phyloP scores from a whole-genome alignment of 139 green algal species.

The Pseudopediastrum boryanum region DNA sequence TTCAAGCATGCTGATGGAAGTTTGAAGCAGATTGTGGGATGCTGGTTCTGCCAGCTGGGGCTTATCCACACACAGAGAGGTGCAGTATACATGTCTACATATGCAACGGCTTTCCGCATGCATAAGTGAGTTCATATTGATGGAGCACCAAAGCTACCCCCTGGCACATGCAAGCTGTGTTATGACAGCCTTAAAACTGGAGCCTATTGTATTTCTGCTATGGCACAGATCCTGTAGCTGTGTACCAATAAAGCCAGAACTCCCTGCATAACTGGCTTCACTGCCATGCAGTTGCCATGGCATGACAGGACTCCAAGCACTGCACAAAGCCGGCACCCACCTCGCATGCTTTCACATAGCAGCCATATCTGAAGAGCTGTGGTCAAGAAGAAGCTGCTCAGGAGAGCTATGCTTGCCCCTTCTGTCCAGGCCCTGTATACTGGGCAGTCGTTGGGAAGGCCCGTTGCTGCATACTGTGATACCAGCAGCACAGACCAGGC shows the following conservation, averaged over 20 bases:
- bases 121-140: neutral
- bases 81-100: neutral
- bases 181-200: neutral
- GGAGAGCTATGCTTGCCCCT: conserved; percentile 14
- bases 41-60: neutral
- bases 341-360: neutral
- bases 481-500: conserved; percentile 22
- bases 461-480: neutral
- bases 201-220: neutral
- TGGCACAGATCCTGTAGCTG: neutral
- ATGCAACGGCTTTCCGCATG: neutral
- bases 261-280: neutral
- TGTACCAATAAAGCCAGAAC: neutral
- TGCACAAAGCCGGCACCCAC: neutral
- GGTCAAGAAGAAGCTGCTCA: conserved; percentile 30
- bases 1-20: neutral
- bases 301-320: neutral
- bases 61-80: no score
- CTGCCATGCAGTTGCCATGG: neutral
- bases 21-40: neutral
- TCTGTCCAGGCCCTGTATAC: neutral
- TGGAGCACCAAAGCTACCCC: no score
- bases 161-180: neutral
- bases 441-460: conserved; percentile 20
- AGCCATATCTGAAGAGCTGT: conserved; percentile 29